Evolutionary conservation across 2,329 filamentous ascomycete species (phyloP).

Genomic region (Aspergillus uvarum): DNA sequence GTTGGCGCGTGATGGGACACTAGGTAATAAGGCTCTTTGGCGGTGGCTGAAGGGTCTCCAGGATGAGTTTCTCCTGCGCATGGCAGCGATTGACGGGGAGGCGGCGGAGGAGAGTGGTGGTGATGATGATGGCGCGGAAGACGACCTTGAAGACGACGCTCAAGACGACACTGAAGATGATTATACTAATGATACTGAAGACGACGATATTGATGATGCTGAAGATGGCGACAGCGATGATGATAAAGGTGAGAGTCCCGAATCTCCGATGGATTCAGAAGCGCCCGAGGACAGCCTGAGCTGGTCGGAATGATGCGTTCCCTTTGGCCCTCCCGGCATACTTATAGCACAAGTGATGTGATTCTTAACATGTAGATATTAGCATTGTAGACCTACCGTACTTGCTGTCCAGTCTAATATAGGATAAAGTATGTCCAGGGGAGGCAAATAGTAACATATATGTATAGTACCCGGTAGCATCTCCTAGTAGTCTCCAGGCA

Average conservation of each 20-base stretch:
- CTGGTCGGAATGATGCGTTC: background rate
- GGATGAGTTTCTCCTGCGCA: conserved; percentile 69
- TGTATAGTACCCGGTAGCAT: no score
- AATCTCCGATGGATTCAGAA: background rate
- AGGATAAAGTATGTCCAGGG: no score
- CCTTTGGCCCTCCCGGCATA: background rate
- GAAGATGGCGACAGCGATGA: background rate
- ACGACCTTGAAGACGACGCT: no score
- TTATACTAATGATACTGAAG: background rate
- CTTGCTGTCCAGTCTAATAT: background rate
- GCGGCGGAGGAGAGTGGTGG: conserved; percentile 12
- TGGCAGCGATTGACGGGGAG: conserved; percentile 63
- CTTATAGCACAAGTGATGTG: background rate
- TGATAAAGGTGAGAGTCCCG: background rate
- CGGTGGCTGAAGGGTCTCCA: conserved; percentile 68
- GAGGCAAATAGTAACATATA: no score
- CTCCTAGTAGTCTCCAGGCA: no score
- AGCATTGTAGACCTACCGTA: background rate
- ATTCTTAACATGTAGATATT: background rate
- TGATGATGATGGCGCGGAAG: conserved; percentile 7
- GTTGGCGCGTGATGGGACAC: conserved; percentile 64
- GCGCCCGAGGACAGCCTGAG: no score
- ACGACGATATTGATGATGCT: background rate
- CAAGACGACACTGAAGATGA: background rate
- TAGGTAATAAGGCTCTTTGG: conserved; percentile 63